phyloP scores from a whole-genome alignment of 2,329 filamentous ascomycete species.

The Penicillium sp. region DNA sequence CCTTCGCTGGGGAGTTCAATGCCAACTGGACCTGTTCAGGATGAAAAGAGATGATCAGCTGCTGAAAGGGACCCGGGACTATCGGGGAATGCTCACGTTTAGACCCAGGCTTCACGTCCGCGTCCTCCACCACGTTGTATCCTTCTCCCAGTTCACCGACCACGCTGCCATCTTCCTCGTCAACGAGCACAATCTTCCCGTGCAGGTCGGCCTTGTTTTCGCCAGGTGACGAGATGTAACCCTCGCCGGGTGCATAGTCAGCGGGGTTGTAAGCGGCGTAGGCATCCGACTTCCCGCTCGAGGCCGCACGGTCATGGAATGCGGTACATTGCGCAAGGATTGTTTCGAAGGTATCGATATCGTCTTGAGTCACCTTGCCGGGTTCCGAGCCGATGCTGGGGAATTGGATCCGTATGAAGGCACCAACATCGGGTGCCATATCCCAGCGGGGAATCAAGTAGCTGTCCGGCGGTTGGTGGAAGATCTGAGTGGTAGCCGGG shows the following conservation, averaged over 20 bases:
- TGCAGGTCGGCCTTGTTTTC: constrained; percentile 39
- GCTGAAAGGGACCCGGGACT: not conserved
- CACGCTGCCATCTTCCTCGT: constrained; percentile 94
- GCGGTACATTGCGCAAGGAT: constrained; percentile 97
- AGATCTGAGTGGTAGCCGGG: constrained; percentile 94
- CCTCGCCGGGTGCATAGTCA: constrained; percentile 76
- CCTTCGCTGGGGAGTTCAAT: constrained; percentile 48
- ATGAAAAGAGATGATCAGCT: constrained; percentile 6
- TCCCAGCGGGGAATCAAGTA: constrained; percentile 97
- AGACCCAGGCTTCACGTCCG: constrained; percentile 74
- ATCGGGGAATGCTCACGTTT: constrained; percentile 64
- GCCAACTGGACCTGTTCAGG: constrained; percentile 45
- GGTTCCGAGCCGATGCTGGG: constrained; percentile 67
- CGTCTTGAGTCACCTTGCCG: constrained; percentile 72
- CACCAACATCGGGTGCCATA: constrained; percentile 78
- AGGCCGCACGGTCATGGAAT: constrained; percentile 81
- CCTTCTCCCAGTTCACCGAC: constrained; percentile 86
- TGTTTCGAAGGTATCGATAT: constrained; percentile 94
- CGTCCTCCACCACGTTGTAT: constrained; percentile 75
- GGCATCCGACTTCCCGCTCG: constrained; percentile 21
- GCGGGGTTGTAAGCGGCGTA: constrained; percentile 70
- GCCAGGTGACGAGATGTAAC: constrained; percentile 56
- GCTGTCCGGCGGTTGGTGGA: constrained; percentile 87
- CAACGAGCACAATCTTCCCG: constrained; percentile 85
- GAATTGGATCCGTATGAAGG: constrained; percentile 92